Conservation (phyloP, 257 asterid genomes). For the Solanum arcanum region DNA sequence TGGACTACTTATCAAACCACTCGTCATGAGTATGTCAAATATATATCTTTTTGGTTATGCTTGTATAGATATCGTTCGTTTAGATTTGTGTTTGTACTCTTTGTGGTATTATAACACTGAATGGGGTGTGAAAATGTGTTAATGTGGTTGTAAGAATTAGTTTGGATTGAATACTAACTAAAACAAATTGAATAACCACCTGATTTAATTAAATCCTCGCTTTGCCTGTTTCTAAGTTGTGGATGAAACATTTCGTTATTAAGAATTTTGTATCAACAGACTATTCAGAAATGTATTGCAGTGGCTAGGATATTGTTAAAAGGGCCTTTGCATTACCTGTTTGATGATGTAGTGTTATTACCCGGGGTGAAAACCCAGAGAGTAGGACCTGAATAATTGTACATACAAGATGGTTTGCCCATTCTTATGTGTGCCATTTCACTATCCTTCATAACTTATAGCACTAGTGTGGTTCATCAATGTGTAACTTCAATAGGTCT, state of each 20-base stretch:
- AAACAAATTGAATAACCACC: not conserved
- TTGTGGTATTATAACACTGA: not conserved
- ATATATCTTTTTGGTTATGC: not conserved
- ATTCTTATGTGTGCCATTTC: not conserved
- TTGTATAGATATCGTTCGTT: slow-evolving; percentile 16
- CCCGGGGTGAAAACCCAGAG: not conserved
- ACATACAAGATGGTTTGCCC: not conserved
- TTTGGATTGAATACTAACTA: not conserved
- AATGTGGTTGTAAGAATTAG: not conserved
- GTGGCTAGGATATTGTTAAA: not conserved
- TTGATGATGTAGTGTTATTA: not conserved
- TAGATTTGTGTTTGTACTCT: slow-evolving; percentile 4
- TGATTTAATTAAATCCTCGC: not conserved
- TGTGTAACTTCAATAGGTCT: not conserved
- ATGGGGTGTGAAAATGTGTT: not conserved
- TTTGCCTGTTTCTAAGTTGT: not conserved
- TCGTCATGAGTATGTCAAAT: slow-evolving; percentile 21
- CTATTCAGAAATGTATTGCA: not conserved
- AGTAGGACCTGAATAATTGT: not conserved
- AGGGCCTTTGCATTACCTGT: not conserved
- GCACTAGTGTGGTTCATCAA: not conserved
- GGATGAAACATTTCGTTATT: not conserved
- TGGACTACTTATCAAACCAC: slow-evolving; percentile 13
- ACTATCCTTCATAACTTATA: not conserved
- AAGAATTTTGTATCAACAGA: not conserved